phyloP scores from a whole-genome alignment of 2,329 filamentous ascomycete genomes.

The Anisogramma anomala region DNA sequence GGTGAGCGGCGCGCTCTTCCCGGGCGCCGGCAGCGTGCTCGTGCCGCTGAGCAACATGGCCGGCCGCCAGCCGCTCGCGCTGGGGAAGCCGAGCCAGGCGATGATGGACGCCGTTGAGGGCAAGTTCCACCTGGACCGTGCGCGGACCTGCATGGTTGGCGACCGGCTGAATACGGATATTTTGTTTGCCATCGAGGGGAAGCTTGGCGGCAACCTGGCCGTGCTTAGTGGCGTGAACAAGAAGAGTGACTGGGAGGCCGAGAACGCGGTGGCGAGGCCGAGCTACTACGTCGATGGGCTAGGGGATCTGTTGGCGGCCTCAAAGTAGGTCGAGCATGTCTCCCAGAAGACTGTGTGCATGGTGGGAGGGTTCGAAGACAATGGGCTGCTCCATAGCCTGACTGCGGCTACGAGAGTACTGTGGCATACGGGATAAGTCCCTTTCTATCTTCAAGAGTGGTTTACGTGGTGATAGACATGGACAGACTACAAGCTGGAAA shows the following conservation, averaged over 20 bases:
- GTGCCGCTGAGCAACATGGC: slow-evolving; percentile 67
- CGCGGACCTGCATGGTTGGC: slow-evolving; percentile 86
- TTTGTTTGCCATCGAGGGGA: slow-evolving; percentile 83
- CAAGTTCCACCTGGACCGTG: slow-evolving; percentile 80
- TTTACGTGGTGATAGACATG: too few relatives aligned
- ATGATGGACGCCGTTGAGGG: slow-evolving; percentile 99
- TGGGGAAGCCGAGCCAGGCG: slow-evolving; percentile 92
- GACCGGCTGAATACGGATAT: slow-evolving; percentile 94
- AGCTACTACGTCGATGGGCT: slow-evolving; percentile 75
- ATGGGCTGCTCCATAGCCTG: too few relatives aligned
- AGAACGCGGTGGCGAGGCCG: slow-evolving; percentile 58
- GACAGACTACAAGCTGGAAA: too few relatives aligned
- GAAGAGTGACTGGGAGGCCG: slow-evolving; percentile 69
- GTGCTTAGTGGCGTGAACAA: slow-evolving; percentile 84
- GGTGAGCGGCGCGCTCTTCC: slow-evolving; percentile 70
- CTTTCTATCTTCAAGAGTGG: too few relatives aligned
- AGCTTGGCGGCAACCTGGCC: slow-evolving; percentile 78
- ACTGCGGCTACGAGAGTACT: too few relatives aligned
- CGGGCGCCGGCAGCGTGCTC: slow-evolving; percentile 72
- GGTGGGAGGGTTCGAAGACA: neutral
- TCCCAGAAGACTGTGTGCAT: neutral
- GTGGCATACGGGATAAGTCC: too few relatives aligned
- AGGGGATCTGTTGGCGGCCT: slow-evolving; percentile 49
- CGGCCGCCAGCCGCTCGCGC: slow-evolving; percentile 55
- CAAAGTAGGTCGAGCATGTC: neutral